Base-by-base conservation (phyloP, 2,329 filamentous ascomycete species). In the Aphanocladium album region DNA sequence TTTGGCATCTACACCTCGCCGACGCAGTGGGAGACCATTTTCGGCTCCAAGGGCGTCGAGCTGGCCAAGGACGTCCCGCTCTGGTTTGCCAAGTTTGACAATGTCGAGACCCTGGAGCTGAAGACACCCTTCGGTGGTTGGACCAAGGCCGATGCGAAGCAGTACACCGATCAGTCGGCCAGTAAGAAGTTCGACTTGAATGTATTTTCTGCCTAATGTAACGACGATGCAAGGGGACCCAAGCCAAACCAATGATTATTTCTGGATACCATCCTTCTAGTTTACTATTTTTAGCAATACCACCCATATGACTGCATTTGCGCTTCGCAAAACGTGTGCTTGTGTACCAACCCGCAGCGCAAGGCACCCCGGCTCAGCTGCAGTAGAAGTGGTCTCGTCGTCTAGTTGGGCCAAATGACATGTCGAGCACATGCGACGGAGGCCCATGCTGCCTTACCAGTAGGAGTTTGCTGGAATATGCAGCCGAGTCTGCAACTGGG, bases 31-130 rank as follows among this genome's bases (percentile, higher is more conserved):
- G 33, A 43, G 46, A 30, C 14, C n/a, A 59, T 62, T 30, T 62
- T 62, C 41, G 60, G 60, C 35, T 55, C 55, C 35, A 43, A 21
- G 21, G 14, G 1, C 16, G 49, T 62, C n/a, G 47, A 19, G 37
- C 41, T 62, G 43, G 60, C 55, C 21, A 58, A 27, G 7, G 56
- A 55, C 19, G 55, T 60, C 41, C 61, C 57, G 37, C 61, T 62
- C 2, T 62, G 61, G 61, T 62, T 62, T 47, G 61, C 57, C 49
- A 62, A 55, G 46, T 62, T 60, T 45, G 56, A 62, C 45, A 57
- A 60, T 30, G 52, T 62, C 35, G 61, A 62, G 57, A 62, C 49
- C 16, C 49, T 60, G 37, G 52, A 59, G 1, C 45, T 62, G 23
- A 21, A 35, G 23, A 35, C 51, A 37, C 61, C 61, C 11, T 62